Base-by-base conservation (phyloP, 192 early-diverging fungal species). In the Coemansia sp. region DNA sequence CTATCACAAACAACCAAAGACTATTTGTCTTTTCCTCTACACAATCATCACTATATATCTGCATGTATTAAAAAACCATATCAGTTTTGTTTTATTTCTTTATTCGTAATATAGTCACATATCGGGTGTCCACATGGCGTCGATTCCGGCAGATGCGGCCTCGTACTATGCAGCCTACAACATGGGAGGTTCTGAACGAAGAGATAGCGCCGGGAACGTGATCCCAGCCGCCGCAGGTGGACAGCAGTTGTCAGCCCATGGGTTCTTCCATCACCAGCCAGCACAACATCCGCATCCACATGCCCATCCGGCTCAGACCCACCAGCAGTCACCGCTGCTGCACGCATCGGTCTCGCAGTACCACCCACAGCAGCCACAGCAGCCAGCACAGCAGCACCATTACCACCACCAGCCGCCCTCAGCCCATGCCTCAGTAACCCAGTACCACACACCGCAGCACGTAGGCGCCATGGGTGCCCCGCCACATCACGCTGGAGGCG, bases 141-240 rank as follows among this genome's bases (percentile, higher is more conserved):
- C 69, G 5, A 72, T 72, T 23, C 46, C 69, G 22, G 43, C 69
- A 11, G 69, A 61, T 25, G 62, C 69, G 0, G 58, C 58, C 10
- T 60, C 58, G 9, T 72, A 65, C 46, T 72, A 72, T 32, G 53
- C 62, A 22, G 35, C 69, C 4, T 72, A 72, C 37, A 58, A 47
- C 18, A 30, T 72, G 9, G 46, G 47, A 27, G 58, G 46, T 38
- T 19, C 60, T 2, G 62, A 57, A 15, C 53, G 62, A 34, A 34
- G 62, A 54, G 58, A 64, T 35, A 46, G 50, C 40, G 50, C 58
- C 6, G 61, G 54, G 8, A 37, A 38, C 39, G 28, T 52, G 27
- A 32, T 72, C 19, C 20, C 60, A 6, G 29, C 28, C n/a, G 44
- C 52, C 3, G 44, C 49, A 6, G 28, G 50, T 5, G 37, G 35